These are phyloP conservation scores for Axilococcus clingmanii DNA, from an alignment of 139 green algal genomes.

Conservation along the genomic window DNA sequence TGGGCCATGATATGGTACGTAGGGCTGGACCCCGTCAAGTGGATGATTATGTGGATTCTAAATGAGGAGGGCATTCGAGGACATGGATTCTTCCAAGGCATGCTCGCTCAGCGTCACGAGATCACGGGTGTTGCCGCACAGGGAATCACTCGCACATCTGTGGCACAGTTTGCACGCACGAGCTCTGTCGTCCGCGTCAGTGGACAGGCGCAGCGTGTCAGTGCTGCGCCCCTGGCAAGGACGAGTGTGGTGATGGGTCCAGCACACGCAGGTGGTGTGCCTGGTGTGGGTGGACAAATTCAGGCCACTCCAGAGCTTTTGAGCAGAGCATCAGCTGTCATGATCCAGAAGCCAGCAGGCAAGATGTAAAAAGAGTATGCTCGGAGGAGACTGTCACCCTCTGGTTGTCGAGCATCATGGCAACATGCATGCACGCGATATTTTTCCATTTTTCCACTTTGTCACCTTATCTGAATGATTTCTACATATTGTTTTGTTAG, in stretches of 20 bases:
- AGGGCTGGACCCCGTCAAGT: slow-evolving; percentile 66
- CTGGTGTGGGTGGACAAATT: slow-evolving; percentile 25
- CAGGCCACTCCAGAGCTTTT: slow-evolving; percentile 21
- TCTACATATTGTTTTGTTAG: no score
- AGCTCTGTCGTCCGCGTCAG: not conserved
- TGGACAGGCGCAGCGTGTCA: no score
- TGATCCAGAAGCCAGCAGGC: slow-evolving; percentile 7
- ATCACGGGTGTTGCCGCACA: slow-evolving; percentile 15
- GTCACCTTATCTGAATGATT: no score
- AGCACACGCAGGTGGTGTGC: slow-evolving; percentile 19
- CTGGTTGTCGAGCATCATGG: not conserved
- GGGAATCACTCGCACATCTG: slow-evolving; percentile 22
- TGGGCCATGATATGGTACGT: slow-evolving; percentile 72
- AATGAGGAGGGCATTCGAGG: slow-evolving; percentile 66
- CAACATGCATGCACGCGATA: no score
- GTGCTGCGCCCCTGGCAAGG: not conserved
- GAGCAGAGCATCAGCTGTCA: slow-evolving; percentile 28
- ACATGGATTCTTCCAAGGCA: slow-evolving; percentile 12
- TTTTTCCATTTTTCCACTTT: no score
- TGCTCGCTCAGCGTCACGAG: slow-evolving; percentile 13
- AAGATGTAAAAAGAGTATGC: not conserved
- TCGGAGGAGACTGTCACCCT: not conserved
- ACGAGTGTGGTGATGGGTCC: slow-evolving; percentile 4
- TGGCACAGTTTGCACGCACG: no score
- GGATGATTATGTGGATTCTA: slow-evolving; percentile 49